These are phyloP conservation scores for Diplodia mutila DNA, from an alignment of 2,329 filamentous ascomycete species.

Conservation along the genomic window DNA sequence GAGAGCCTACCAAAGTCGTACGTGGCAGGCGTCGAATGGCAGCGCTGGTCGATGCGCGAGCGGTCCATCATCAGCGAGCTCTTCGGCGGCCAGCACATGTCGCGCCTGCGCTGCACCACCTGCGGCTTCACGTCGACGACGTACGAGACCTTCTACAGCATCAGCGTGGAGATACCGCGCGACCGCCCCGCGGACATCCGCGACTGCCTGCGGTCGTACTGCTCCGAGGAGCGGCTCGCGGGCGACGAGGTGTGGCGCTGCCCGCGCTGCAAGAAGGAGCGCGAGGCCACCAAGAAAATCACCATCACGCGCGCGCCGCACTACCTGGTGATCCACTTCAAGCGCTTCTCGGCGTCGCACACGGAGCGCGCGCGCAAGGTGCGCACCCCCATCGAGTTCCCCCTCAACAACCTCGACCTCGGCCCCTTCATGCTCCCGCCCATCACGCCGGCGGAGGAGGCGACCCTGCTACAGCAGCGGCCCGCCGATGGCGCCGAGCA, in stretches of 20 bases:
- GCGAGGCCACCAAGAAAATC: conserved; percentile 70
- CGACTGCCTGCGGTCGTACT: conserved; percentile 72
- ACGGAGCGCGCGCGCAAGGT: conserved; percentile 67
- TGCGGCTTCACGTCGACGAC: conserved; percentile 68
- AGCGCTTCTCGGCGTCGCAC: conserved; percentile 65
- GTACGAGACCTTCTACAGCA: conserved; percentile 71
- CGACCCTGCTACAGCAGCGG: conserved; percentile 40
- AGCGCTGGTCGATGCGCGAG: conserved; percentile 68
- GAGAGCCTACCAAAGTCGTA: conserved; percentile 65
- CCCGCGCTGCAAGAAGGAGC: conserved; percentile 70
- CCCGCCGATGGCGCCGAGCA: conserved; percentile 33
- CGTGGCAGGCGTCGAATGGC: conserved; percentile 76
- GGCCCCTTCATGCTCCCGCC: conserved; percentile 62
- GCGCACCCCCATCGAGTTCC: conserved; percentile 73
- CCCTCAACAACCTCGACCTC: conserved; percentile 70
- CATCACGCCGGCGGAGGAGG: conserved; percentile 40
- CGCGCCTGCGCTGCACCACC: conserved; percentile 62
- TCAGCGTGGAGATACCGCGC: conserved; percentile 71
- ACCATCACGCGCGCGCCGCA: conserved; percentile 79
- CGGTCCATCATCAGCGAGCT: conserved; percentile 77
- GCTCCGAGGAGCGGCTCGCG: conserved; percentile 67
- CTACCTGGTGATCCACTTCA: conserved; percentile 77
- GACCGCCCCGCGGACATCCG: conserved; percentile 64
- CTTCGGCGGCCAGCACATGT: conserved; percentile 74
- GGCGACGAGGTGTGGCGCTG: conserved; percentile 74